phyloP scores from a whole-genome alignment of 805 yeast genomes.

The Ogataea glucozyma region DNA sequence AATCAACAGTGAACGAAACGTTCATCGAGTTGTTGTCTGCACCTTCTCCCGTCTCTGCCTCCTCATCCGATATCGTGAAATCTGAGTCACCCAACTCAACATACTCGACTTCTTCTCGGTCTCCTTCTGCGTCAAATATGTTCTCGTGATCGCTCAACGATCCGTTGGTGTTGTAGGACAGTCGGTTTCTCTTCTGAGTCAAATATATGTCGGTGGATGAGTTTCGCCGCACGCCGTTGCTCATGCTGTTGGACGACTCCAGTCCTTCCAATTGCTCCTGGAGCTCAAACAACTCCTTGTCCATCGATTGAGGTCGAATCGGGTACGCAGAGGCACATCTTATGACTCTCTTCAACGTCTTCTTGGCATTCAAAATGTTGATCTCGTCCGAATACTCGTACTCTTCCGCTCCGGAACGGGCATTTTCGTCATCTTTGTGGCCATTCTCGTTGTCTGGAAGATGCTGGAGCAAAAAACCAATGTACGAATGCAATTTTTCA shows the following conservation, averaged over 20 bases:
- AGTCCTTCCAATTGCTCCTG: conserved; percentile 7
- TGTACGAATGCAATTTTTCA: conserved; percentile 56
- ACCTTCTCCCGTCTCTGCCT: conserved; percentile 17
- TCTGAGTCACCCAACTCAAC: conserved; percentile 34
- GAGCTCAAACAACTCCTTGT: conserved; percentile 3
- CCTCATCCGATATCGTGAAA: conserved; percentile 24
- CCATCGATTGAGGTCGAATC: conserved; percentile 24
- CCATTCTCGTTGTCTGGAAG: conserved; percentile 16
- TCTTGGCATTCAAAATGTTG: conserved; percentile 49
- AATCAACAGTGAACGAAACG: conserved; percentile 32
- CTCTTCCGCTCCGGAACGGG: conserved; percentile 18
- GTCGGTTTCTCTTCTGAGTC: conserved; percentile 14
- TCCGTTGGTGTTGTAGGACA: conserved; percentile 22
- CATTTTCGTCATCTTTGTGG: conserved; percentile 29
- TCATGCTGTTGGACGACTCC: conserved; percentile 5
- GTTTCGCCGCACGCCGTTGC: conserved; percentile 11
- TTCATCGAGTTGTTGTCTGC: conserved; percentile 29
- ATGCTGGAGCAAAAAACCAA: conserved; percentile 57
- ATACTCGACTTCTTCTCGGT: conserved; percentile 28
- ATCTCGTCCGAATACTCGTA: conserved; percentile 55
- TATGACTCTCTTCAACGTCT: conserved; percentile 39
- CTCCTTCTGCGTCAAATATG: conserved; percentile 23
- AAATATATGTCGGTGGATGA: conserved; percentile 15
- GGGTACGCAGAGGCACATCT: conserved; percentile 37
- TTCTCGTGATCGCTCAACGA: conserved; percentile 21